Evolutionary conservation across 129 eudicot genomes (phyloP).

Genomic region (Apium graveolens): DNA sequence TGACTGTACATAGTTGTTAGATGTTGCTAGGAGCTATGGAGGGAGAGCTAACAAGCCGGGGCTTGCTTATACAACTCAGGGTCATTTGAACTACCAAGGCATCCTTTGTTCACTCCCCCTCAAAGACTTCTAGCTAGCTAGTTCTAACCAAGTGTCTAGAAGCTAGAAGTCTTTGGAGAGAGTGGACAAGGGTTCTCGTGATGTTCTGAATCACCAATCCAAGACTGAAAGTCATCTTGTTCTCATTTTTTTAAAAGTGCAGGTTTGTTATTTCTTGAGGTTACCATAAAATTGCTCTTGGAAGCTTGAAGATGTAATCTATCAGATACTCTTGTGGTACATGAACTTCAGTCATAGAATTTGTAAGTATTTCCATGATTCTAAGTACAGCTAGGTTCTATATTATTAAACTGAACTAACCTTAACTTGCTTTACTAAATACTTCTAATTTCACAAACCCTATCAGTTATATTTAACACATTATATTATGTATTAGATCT

Average conservation of each 20-base stretch:
- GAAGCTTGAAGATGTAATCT: background rate
- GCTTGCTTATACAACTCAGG: background rate
- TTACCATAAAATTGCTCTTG: background rate
- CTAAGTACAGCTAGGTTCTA: background rate
- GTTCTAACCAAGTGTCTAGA: background rate
- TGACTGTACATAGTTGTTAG: background rate
- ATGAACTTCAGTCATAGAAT: background rate
- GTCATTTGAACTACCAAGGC: background rate
- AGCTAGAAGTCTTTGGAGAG: background rate
- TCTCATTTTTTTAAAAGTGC: background rate
- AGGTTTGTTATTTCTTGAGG: background rate
- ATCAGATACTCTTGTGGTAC: background rate
- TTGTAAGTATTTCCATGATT: background rate
- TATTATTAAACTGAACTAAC: background rate
- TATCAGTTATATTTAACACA: background rate
- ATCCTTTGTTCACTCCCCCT: conserved; percentile 29
- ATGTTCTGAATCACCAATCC: background rate
- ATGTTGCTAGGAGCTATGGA: conserved; percentile 12
- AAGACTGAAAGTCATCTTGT: background rate
- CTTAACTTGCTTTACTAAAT: background rate
- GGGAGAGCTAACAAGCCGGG: conserved; percentile 24
- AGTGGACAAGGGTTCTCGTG: conserved; percentile 9
- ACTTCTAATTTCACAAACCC: background rate
- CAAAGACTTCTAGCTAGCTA: conserved; percentile 26
- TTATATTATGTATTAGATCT: background rate